phyloP scores from a whole-genome alignment of 805 yeast species.

The Yamadazyma kitorensis region DNA sequence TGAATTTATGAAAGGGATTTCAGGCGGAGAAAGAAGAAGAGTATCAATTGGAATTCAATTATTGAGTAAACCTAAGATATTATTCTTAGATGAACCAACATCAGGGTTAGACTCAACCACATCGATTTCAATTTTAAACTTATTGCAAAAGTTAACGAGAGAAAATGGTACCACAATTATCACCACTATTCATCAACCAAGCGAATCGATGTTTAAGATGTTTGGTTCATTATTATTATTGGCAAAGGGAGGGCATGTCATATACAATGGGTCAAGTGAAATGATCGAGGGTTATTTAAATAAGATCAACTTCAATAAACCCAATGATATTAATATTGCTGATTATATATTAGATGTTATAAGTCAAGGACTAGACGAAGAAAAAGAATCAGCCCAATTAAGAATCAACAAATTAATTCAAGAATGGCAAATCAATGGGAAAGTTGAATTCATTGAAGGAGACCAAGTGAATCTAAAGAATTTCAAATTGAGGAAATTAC shows the following conservation, averaged over 20 bases:
- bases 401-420: slow-evolving; percentile 25
- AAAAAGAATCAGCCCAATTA: slow-evolving; percentile 15
- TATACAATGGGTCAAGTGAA: slow-evolving; percentile 58
- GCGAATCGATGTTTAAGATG: slow-evolving; percentile 56
- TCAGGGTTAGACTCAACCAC: slow-evolving; percentile 85
- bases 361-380: slow-evolving; percentile 40
- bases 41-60: slow-evolving; percentile 81
- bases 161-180: slow-evolving; percentile 64
- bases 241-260: slow-evolving; percentile 70
- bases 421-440: slow-evolving; percentile 20
- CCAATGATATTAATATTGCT: slow-evolving; percentile 64
- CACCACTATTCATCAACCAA: slow-evolving; percentile 82
- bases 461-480: slow-evolving; percentile 21
- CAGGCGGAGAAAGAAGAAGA: slow-evolving; percentile 68
- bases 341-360: slow-evolving; percentile 72
- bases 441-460: slow-evolving; percentile 3
- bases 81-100: slow-evolving; percentile 84
- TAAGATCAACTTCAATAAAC: slow-evolving; percentile 46
- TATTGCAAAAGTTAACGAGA: slow-evolving; percentile 54
- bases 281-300: slow-evolving; percentile 48
- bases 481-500: slow-evolving; percentile 22
- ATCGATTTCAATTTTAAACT: slow-evolving; percentile 61
- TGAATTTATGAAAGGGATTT: slow-evolving; percentile 37
- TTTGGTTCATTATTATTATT: slow-evolving; percentile 73
- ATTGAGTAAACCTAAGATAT: slow-evolving; percentile 64